phyloP scores from a whole-genome alignment of 768 basidiomycete species.

The Tylopilus rubrobrunneus region DNA sequence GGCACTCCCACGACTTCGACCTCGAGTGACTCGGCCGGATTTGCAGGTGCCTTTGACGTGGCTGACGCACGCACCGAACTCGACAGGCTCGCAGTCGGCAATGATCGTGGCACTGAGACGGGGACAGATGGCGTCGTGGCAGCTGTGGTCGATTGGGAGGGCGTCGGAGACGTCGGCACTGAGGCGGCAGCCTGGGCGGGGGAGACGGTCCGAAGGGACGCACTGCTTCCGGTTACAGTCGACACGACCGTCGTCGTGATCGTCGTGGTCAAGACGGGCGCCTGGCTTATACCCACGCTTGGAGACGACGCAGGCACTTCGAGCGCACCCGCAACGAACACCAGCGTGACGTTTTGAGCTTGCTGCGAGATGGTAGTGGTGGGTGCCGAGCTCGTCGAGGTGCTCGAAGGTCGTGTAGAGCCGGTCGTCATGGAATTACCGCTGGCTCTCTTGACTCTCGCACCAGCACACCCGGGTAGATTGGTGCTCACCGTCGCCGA shows the following conservation, averaged over 20 bases:
- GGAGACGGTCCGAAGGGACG: slow-evolving; percentile 2
- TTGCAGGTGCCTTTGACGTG: not conserved
- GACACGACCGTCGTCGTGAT: slow-evolving; percentile 23
- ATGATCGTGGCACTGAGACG: slow-evolving; percentile 1
- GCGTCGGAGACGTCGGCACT: slow-evolving; percentile 1
- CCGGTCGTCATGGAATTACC: slow-evolving; percentile 5
- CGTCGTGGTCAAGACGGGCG: slow-evolving; percentile 22
- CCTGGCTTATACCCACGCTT: not conserved
- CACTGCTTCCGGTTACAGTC: slow-evolving; percentile 3
- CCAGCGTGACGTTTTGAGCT: slow-evolving; percentile 44
- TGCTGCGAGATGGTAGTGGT: slow-evolving; percentile 9
- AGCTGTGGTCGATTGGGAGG: slow-evolving; percentile 1
- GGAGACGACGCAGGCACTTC: slow-evolving; percentile 21
- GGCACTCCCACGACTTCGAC: slow-evolving; percentile 19
- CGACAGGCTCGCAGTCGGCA: not conserved
- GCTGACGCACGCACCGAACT: slow-evolving; percentile 1
- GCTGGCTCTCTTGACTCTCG: slow-evolving; percentile 14
- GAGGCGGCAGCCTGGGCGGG: slow-evolving; percentile 18
- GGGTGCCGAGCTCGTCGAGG: slow-evolving; percentile 15
- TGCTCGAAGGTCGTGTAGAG: slow-evolving; percentile 12
- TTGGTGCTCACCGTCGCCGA: slow-evolving; percentile 33
- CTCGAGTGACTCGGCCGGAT: slow-evolving; percentile 15
- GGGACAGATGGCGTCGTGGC: not conserved
- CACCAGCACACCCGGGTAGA: not conserved
- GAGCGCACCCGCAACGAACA: slow-evolving; percentile 43